Evolutionary conservation across 441 rosid genomes (phyloP).

Genomic region (Populus hybrid): DNA sequence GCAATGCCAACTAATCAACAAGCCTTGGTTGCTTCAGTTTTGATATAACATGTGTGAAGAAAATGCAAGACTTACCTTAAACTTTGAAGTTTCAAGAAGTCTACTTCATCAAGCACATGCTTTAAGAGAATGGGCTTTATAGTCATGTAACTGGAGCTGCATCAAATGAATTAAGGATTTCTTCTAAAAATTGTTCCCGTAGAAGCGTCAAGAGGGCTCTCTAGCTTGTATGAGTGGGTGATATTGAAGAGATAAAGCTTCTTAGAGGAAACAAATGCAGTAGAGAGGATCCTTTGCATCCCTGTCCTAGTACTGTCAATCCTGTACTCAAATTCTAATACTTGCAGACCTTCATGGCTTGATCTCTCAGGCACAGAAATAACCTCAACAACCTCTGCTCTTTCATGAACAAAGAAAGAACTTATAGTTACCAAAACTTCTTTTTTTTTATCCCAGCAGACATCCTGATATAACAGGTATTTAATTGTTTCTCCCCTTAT

Average conservation of each 20-base stretch:
- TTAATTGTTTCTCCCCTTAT: neutral
- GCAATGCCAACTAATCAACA: too few species aligned
- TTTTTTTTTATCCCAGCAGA: neutral
- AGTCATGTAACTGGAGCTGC: conserved; percentile 30
- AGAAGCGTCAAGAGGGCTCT: conserved; percentile 54
- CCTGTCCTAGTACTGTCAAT: conserved; percentile 82
- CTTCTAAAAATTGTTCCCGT: conserved; percentile 54
- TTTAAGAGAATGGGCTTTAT: neutral
- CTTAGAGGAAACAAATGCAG: conserved; percentile 68
- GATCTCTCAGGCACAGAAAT: conserved; percentile 59
- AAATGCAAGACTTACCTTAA: conserved; percentile 6
- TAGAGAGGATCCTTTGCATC: conserved; percentile 68
- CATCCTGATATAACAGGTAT: neutral
- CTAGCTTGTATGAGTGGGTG: conserved; percentile 57
- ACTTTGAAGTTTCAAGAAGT: conserved; percentile 9
- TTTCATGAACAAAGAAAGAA: conserved; percentile 49
- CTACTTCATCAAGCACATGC: neutral
- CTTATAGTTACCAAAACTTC: neutral
- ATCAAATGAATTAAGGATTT: conserved; percentile 85
- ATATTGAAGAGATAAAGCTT: conserved; percentile 76
- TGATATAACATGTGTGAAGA: too few species aligned
- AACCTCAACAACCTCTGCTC: conserved; percentile 64
- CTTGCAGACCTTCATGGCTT: conserved; percentile 51
- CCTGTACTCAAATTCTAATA: conserved; percentile 70
- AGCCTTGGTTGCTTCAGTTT: too few species aligned